phyloP scores from a whole-genome alignment of 257 asterid genomes.

The Scutellaria baicalensis region DNA sequence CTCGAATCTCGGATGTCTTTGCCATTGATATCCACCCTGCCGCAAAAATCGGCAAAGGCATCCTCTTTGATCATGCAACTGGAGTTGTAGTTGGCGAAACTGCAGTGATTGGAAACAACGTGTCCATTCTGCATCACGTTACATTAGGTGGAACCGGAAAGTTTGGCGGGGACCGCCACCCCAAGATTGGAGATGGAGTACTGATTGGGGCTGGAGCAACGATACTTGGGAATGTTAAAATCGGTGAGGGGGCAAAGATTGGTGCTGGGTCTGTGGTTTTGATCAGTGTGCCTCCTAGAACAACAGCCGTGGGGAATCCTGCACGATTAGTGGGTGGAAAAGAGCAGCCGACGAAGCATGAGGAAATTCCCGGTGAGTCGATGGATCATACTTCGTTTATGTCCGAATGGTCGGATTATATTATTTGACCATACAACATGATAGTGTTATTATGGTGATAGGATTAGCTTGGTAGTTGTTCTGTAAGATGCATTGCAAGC shows the following conservation, averaged over 20 bases:
- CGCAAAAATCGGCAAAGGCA: conserved; percentile 56
- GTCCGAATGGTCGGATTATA: conserved; percentile 48
- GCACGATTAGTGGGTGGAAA: conserved; percentile 54
- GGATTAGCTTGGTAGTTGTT: not conserved
- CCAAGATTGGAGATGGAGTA: conserved; percentile 75
- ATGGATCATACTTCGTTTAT: conserved; percentile 62
- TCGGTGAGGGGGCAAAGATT: conserved; percentile 75
- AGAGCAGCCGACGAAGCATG: conserved; percentile 40
- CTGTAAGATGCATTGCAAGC: not conserved
- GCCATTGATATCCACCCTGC: conserved; percentile 74
- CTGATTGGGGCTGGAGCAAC: conserved; percentile 71
- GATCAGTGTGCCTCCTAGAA: conserved; percentile 62
- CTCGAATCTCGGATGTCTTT: conserved; percentile 66
- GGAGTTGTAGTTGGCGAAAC: conserved; percentile 76
- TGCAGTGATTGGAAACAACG: conserved; percentile 70
- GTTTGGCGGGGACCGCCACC: conserved; percentile 54
- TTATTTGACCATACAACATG: conserved; percentile 20
- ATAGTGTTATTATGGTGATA: not conserved
- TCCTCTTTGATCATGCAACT: conserved; percentile 73
- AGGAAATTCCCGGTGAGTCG: conserved; percentile 52
- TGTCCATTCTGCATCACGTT: conserved; percentile 67
- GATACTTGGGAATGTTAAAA: conserved; percentile 49
- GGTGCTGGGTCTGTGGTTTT: conserved; percentile 69
- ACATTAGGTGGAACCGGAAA: conserved; percentile 76
- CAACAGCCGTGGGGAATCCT: conserved; percentile 71